phyloP scores from a whole-genome alignment of 805 yeast genomes.

The Groenewaldozyma tartarivorans region DNA sequence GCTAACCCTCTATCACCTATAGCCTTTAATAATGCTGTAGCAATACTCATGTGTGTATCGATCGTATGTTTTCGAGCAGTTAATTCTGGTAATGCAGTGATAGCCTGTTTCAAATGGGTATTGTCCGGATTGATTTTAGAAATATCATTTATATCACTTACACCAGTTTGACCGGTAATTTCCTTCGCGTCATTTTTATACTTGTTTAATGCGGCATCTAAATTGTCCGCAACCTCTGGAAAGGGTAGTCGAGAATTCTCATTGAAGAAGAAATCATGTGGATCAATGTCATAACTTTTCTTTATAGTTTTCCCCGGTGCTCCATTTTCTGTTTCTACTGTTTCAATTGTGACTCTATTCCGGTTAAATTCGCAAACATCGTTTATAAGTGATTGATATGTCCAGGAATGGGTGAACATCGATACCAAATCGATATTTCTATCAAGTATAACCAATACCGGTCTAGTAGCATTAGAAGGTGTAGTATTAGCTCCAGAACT shows the following conservation, averaged over 20 bases:
- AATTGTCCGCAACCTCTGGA: constrained; percentile 98
- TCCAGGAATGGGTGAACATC: constrained; percentile 97
- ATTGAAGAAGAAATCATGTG: constrained; percentile 87
- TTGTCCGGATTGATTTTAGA: constrained; percentile 36
- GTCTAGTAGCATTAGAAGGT: constrained; percentile 31
- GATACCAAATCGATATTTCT: constrained; percentile 84
- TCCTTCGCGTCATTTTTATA: constrained; percentile 86
- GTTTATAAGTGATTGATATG: constrained; percentile 90
- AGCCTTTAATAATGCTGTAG: constrained; percentile 73
- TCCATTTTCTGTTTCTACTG: constrained; percentile 20
- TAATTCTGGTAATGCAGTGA: constrained; percentile 84
- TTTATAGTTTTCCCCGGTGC: constrained; percentile 28
- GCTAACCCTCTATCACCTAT: constrained; percentile 83
- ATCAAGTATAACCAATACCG: constrained; percentile 75
- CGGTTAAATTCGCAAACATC: constrained; percentile 79
- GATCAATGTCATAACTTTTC: constrained; percentile 79
- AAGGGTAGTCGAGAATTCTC: constrained; percentile 80
- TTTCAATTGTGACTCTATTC: constrained; percentile 47
- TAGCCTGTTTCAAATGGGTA: constrained; percentile 50
- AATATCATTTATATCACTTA: constrained; percentile 63
- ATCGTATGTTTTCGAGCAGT: constrained; percentile 79
- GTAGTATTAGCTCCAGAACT: constrained; percentile 7
- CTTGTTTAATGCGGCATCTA: constrained; percentile 68
- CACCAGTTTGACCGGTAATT: constrained; percentile 67
- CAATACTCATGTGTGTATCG: constrained; percentile 95